Evolutionary conservation across 1,284 basidiomycete species (phyloP).

Genomic region (Chalciporus sp.): DNA sequence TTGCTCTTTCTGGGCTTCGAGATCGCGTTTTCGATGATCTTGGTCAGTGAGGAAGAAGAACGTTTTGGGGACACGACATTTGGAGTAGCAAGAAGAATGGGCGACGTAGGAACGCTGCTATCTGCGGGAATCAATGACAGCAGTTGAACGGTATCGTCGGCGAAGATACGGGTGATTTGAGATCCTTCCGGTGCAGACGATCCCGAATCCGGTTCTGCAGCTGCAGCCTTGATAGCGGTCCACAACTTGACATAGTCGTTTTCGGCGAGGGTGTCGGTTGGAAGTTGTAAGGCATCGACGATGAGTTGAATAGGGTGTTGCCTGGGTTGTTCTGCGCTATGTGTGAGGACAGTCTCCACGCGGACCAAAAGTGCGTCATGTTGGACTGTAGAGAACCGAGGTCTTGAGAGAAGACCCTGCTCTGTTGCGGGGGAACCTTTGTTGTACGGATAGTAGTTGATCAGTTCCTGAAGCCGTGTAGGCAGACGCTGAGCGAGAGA

Average conservation of each 20-base stretch:
- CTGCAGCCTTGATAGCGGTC: conserved; percentile 51
- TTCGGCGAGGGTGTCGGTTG: conserved; percentile 38
- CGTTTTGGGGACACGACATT: conserved; percentile 21
- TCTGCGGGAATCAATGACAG: conserved; percentile 28
- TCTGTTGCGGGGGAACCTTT: conserved; percentile 41
- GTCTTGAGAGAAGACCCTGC: conserved; percentile 51
- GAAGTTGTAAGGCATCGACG: conserved; percentile 55
- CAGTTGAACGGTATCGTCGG: conserved; percentile 66
- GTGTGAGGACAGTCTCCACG: conserved; percentile 52
- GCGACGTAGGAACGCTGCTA: conserved; percentile 14
- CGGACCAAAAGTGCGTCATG: conserved; percentile 67
- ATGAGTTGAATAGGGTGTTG: conserved; percentile 61
- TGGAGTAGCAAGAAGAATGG: conserved; percentile 28
- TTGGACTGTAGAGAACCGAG: conserved; percentile 64
- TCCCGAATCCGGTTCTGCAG: conserved; percentile 23
- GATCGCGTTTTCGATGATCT: conserved; percentile 8
- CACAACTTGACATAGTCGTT: conserved; percentile 49
- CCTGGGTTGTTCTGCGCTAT: conserved; percentile 41
- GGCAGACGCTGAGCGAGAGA: conserved; percentile 58
- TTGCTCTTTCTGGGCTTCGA: background rate
- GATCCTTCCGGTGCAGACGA: conserved; percentile 26
- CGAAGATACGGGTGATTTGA: conserved; percentile 51
- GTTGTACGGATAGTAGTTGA: conserved; percentile 65
- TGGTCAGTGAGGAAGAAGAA: conserved; percentile 27
- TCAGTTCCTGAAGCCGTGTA: conserved; percentile 66